Conservation (phyloP, 2,329 filamentous ascomycete species). For the Eutypa lata region DNA sequence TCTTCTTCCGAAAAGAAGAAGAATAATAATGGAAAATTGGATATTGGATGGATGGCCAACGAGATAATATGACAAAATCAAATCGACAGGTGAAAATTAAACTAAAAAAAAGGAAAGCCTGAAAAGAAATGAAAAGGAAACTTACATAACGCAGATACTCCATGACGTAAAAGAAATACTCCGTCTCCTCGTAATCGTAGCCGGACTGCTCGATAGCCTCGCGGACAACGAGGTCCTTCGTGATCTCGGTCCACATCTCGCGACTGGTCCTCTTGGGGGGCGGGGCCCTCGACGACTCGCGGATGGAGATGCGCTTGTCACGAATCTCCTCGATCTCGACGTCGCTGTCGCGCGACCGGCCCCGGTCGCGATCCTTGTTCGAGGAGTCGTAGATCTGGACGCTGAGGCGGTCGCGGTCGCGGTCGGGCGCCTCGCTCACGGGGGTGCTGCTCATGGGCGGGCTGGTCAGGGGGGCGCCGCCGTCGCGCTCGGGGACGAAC, state of each 20-base stretch:
- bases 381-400: slow-evolving; percentile 44
- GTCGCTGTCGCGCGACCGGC: slow-evolving; percentile 36
- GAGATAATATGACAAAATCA: no score
- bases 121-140: slow-evolving; percentile 19
- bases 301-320: slow-evolving; percentile 45
- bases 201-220: slow-evolving; percentile 83
- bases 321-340: slow-evolving; percentile 55
- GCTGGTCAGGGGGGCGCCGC: slow-evolving; percentile 26
- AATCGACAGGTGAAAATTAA: no score
- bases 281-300: slow-evolving; percentile 29
- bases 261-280: slow-evolving; percentile 42
- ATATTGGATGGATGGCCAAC: no score
- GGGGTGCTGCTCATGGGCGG: slow-evolving; percentile 31
- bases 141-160: slow-evolving; percentile 85
- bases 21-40: no score
- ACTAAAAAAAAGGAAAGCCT: background rate
- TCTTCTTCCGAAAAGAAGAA: background rate
- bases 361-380: slow-evolving; percentile 16
- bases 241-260: slow-evolving; percentile 96
- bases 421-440: slow-evolving; percentile 7
- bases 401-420: slow-evolving; percentile 36
- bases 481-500: slow-evolving; percentile 67
- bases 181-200: slow-evolving; percentile 88
- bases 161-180: slow-evolving; percentile 88
- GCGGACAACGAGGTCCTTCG: slow-evolving; percentile 82